Percentiles rank a stretch among this genome's conserved stretches.
These are phyloP conservation scores for Vigna unguiculata DNA, from an alignment of 306 rosid genomes.

Conservation along the genomic window DNA sequence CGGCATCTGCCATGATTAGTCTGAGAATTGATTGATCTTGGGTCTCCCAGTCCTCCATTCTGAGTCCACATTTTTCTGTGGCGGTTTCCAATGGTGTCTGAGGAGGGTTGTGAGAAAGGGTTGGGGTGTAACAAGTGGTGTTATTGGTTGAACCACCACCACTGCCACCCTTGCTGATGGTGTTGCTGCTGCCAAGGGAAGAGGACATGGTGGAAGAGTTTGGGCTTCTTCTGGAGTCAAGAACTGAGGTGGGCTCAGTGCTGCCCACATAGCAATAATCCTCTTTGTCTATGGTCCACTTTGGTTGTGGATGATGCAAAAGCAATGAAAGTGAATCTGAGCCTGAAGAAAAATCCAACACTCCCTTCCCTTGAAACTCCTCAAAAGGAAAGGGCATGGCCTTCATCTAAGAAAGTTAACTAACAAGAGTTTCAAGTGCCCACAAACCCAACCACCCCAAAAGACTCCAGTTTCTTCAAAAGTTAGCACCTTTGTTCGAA, in stretches of 20 bases:
- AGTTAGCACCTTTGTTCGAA: slow-evolving; percentile 46
- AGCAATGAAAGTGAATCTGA: slow-evolving; percentile 64
- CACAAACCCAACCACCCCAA: slow-evolving; percentile 50
- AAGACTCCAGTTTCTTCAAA: slow-evolving; percentile 64
- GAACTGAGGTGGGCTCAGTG: slow-evolving; percentile 95
- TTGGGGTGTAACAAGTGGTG: slow-evolving; percentile 31
- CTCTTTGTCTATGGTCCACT: slow-evolving; percentile 63
- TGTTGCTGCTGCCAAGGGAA: slow-evolving; percentile 64
- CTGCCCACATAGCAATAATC: slow-evolving; percentile 92
- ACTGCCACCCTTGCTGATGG: slow-evolving; percentile 24
- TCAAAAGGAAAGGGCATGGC: slow-evolving; percentile 96
- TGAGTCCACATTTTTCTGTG: slow-evolving; percentile 64
- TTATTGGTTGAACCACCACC: slow-evolving; percentile 35
- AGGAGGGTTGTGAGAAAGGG: slow-evolving; percentile 35
- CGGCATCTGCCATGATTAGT: slow-evolving; percentile 84
- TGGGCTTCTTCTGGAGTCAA: slow-evolving; percentile 86
- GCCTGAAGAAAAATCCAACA: slow-evolving; percentile 63
- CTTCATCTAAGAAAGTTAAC: slow-evolving; percentile 71
- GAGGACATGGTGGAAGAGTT: slow-evolving; percentile 90
- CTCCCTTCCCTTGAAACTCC: slow-evolving; percentile 93
- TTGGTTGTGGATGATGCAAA: slow-evolving; percentile 44
- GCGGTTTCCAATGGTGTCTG: slow-evolving; percentile 37
- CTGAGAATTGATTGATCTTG: slow-evolving; percentile 87
- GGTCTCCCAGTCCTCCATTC: slow-evolving; percentile 91
- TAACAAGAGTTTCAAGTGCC: slow-evolving; percentile 30